These are phyloP conservation scores for Schizopora paradoxa DNA, from an alignment of 1,284 basidiomycete species.

Conservation along the genomic window DNA sequence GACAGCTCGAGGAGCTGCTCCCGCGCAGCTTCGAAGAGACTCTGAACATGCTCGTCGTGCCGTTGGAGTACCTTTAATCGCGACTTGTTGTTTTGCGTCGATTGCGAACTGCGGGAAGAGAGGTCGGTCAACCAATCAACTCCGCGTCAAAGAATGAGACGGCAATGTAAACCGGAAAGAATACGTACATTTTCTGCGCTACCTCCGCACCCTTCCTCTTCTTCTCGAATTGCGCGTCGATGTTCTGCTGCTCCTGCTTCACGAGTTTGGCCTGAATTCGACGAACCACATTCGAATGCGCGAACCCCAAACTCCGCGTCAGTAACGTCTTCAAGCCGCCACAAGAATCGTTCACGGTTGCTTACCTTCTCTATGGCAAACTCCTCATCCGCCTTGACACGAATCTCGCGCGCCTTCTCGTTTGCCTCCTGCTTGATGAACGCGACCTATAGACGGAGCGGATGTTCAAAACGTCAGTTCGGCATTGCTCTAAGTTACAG, in stretches of 20 bases:
- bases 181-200: constrained; percentile 87
- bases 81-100: constrained; percentile 94
- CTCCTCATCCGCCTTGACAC: constrained; percentile 94
- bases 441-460: constrained; percentile 56
- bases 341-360: constrained; percentile 5
- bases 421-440: constrained; percentile 97
- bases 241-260: constrained; percentile 87
- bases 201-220: constrained; percentile 89
- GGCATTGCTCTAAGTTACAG: constrained; percentile 2
- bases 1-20: constrained; percentile 59
- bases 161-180: background rate
- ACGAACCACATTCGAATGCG: background rate
- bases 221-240: constrained; percentile 91
- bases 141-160: constrained; percentile 1
- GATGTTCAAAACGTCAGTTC: background rate
- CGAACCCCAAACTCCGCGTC: background rate
- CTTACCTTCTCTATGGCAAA: constrained; percentile 93
- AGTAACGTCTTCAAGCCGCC: constrained; percentile 1
- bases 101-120: constrained; percentile 68
- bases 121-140: constrained; percentile 1
- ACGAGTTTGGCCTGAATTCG: constrained; percentile 82
- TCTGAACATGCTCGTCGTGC: constrained; percentile 89
- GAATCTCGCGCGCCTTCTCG: constrained; percentile 95
- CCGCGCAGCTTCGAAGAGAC: constrained; percentile 79
- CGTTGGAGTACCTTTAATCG: constrained; percentile 88